Percentiles rank a stretch among this genome's conserved stretches.
Conservation (phyloP, 345 rosid species). For the Nephelium lappaceum region DNA sequence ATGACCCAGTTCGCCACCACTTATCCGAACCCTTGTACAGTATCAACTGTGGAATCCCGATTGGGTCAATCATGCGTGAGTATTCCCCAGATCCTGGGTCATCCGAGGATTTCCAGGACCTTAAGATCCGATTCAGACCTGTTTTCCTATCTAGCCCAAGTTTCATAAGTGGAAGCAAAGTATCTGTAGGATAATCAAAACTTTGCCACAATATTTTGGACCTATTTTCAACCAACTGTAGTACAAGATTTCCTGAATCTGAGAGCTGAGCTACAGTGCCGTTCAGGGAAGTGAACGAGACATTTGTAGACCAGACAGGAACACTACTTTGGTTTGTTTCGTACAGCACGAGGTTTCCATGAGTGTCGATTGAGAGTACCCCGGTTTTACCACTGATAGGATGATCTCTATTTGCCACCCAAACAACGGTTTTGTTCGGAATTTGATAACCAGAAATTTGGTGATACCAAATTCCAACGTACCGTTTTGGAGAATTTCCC, state of each 20-base stretch:
- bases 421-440: conserved; percentile 51
- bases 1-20: conserved; percentile 58
- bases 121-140: conserved; percentile 39
- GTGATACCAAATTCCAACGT: conserved; percentile 79
- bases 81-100: conserved; percentile 56
- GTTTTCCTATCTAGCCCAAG: conserved; percentile 48
- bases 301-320: conserved; percentile 55
- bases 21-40: conserved; percentile 36
- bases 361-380: conserved; percentile 37
- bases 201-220: conserved; percentile 58
- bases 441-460: no score
- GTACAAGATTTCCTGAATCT: conserved; percentile 66
- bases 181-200: conserved; percentile 67
- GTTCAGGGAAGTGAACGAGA: conserved; percentile 18
- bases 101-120: conserved; percentile 52
- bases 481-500: conserved; percentile 47
- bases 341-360: conserved; percentile 44
- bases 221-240: conserved; percentile 31
- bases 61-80: conserved; percentile 40
- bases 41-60: conserved; percentile 52
- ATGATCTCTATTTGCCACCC: conserved; percentile 78
- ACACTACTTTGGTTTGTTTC: conserved; percentile 27
- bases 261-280: conserved; percentile 45
- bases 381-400: conserved; percentile 54
- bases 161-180: conserved; percentile 63